A percentile compares a stretch with the other conserved stretches of the same genome.
Evolutionary conservation across 2,329 filamentous ascomycete genomes (phyloP).

Genomic region (Rachicladosporium sp.): DNA sequence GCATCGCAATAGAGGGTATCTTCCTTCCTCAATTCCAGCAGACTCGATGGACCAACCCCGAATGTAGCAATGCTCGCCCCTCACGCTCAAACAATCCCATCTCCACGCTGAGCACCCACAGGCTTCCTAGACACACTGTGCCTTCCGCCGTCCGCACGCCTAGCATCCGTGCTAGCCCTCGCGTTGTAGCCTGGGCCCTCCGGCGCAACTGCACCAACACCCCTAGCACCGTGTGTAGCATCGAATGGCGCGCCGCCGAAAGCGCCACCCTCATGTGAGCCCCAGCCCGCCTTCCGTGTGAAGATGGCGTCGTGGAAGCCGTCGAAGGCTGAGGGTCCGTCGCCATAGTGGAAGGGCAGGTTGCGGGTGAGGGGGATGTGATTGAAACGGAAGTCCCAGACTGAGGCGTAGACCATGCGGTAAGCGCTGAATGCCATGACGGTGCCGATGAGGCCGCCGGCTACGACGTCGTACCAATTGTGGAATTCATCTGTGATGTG

Average conservation of each 20-base stretch:
- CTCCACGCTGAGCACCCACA: neutral
- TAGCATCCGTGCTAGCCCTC: neutral
- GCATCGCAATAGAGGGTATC: no score
- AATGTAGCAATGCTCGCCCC: no score
- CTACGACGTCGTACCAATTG: conserved; percentile 63
- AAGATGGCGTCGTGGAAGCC: conserved; percentile 44
- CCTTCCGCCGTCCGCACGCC: neutral
- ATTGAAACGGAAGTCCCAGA: conserved; percentile 58
- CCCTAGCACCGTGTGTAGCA: conserved; percentile 14
- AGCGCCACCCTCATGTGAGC: conserved; percentile 28
- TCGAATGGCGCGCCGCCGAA: conserved; percentile 32
- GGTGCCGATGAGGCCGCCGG: conserved; percentile 53
- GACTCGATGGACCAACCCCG: no score
- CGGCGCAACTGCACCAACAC: conserved; percentile 2
- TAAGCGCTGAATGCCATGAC: conserved; percentile 53
- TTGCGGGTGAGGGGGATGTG: conserved; percentile 53
- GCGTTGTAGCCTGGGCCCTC: neutral
- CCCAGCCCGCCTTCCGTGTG: conserved; percentile 51
- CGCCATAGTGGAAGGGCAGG: conserved; percentile 40
- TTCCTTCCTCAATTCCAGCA: no score
- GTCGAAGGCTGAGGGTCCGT: conserved; percentile 26
- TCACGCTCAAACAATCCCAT: no score
- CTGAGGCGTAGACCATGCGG: conserved; percentile 53
- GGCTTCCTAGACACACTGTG: conserved; percentile 3
- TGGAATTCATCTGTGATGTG: conserved; percentile 46